A percentile compares a stretch with the other conserved stretches of the same genome.
phyloP scores from a whole-genome alignment of 2,329 filamentous ascomycete species.

The Neofusicoccum kwambonambiense region DNA sequence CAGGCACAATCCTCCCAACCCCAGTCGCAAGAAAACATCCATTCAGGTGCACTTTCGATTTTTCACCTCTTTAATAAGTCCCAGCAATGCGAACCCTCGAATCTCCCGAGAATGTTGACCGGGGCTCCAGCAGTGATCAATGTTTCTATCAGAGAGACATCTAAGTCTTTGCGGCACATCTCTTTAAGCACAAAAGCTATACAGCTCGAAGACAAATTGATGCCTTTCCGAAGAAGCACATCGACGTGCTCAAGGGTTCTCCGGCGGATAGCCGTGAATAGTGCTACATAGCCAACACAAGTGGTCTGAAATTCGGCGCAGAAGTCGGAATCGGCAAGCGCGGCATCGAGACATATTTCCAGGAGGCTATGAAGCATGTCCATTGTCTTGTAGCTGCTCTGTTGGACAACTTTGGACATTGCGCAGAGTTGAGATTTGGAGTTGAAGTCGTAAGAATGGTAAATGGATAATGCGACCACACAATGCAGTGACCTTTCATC shows the following conservation, averaged over 20 bases:
- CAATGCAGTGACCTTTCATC: background rate
- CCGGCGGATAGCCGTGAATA: background rate
- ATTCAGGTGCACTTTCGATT: no score
- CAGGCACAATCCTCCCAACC: no score
- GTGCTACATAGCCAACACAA: background rate
- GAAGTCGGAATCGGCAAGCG: background rate
- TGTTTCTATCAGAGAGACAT: background rate
- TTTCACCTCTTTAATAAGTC: no score
- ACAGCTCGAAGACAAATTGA: background rate
- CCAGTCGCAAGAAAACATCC: no score
- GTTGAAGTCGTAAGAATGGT: no score
- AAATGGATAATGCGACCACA: no score
- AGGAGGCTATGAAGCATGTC: background rate
- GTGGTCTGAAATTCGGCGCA: background rate
- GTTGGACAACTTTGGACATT: fast-evolving
- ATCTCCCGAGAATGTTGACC: background rate
- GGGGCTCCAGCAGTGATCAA: background rate
- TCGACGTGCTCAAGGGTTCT: background rate
- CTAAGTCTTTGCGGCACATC: no score
- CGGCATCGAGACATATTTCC: background rate
- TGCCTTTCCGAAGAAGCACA: background rate
- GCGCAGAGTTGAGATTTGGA: no score
- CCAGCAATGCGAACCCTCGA: no score
- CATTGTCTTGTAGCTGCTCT: no score
- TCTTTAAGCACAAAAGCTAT: no score